Conservation (phyloP, 2,329 filamentous ascomycete species). For the Pseudogymnoascus sp. region DNA sequence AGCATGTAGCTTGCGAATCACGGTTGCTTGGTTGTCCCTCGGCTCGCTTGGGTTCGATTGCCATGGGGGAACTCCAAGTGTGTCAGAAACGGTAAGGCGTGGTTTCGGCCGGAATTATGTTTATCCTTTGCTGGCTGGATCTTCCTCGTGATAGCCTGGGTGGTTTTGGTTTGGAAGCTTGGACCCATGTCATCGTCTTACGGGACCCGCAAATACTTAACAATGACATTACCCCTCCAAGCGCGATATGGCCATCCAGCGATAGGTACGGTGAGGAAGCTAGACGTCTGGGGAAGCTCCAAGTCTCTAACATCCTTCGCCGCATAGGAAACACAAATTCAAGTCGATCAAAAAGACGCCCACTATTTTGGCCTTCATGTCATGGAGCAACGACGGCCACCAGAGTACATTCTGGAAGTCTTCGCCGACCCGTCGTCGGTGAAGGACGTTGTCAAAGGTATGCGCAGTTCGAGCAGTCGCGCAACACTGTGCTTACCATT, state of each 20-base stretch:
- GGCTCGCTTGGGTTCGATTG: constrained; percentile 2
- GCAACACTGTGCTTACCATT: constrained; percentile 10
- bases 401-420: constrained; percentile 88
- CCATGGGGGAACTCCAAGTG: neutral
- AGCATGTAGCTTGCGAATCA: neutral
- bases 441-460: constrained; percentile 88
- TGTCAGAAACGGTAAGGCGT: neutral
- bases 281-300: constrained; percentile 9
- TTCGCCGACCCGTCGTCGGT: constrained; percentile 87
- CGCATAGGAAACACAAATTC: neutral
- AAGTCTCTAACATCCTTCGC: constrained; percentile 7
- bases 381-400: constrained; percentile 58
- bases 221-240: constrained; percentile 9
- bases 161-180: neutral
- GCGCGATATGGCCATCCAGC: constrained; percentile 6
- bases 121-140: neutral
- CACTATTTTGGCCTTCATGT: neutral
- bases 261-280: constrained; percentile 8
- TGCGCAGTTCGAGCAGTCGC: constrained; percentile 18
- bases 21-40: constrained; percentile 7
- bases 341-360: neutral
- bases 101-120: neutral
- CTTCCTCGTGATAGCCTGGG: neutral
- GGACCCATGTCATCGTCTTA: constrained; percentile 7
- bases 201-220: neutral